Evolutionary conservation across 1,284 basidiomycete genomes (phyloP), one percentile per base, ranked within the genome.

Genomic region (Cryptococcus maquisensis): DNA sequence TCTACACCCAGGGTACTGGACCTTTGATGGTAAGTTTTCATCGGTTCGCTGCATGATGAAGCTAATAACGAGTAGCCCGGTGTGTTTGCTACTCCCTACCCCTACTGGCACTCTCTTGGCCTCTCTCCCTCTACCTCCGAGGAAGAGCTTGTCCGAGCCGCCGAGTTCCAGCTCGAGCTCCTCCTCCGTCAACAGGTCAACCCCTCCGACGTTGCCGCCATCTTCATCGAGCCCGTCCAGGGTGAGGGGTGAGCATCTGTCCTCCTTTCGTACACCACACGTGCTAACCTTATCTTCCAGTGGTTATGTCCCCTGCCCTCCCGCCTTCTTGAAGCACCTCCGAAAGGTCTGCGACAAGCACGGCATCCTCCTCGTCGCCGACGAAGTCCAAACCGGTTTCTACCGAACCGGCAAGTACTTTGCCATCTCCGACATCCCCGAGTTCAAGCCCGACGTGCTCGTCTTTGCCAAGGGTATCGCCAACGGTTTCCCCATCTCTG

Each of bases 371-470:
- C 77, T 89, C 13, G 71, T 93, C 66, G 76, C 88, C 53, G 90
- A 94, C 64, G 90, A 94, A 75, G 89, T 94, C 18, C 94, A 96
- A 79, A 84, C 84, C 65, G 94, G 94, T 1, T 95, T 90, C 75
- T 90, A 86, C 18, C 79, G 94, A 56, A 91, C 92, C 4, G 94
- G 93, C n/a, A 86, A 83, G 68, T 84, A 86, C 77, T 98, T 90
- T 69, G 83, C 83, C 46, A 81, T 87, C 50, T 84, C 92, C 75
- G 68, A 75, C 55, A 63, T 68, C 51, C 83, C 88, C 66, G 85
- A 85, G 7, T 86, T 96, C 49, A 80, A 81, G 54, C 92, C 94
- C 6, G 93, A 98, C 72, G 85, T 98, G 57, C 78, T 97, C 77
- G 78, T 87, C 49, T 86, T 92, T 61, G 94, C 95, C 43, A 98